Evolutionary conservation across 1,284 basidiomycete genomes (phyloP).

Genomic region (Boletus smithii): DNA sequence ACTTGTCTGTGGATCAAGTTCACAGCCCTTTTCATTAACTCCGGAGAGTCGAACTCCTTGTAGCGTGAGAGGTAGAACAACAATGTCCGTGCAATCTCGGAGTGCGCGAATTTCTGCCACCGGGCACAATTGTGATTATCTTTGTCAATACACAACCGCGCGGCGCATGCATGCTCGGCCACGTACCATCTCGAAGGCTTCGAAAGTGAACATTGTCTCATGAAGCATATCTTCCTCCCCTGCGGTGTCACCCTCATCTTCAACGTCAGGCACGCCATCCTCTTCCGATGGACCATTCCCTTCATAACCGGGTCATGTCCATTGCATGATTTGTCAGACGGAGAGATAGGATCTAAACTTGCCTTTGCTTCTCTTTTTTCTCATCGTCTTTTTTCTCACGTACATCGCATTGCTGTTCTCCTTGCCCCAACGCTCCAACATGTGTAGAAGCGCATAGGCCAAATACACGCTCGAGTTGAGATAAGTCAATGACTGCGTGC

Average conservation of each 20-base stretch:
- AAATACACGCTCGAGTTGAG: constrained; percentile 82
- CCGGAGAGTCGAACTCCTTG: constrained; percentile 73
- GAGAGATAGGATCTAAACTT: constrained; percentile 21
- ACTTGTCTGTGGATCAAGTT: constrained; percentile 85
- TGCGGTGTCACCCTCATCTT: constrained; percentile 59
- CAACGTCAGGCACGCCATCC: constrained; percentile 61
- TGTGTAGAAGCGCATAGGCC: constrained; percentile 75
- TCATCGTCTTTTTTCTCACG: constrained; percentile 64
- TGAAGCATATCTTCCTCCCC: constrained; percentile 62
- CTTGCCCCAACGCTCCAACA: constrained; percentile 87
- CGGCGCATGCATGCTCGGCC: constrained; percentile 19
- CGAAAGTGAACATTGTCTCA: constrained; percentile 88
- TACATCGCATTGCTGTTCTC: constrained; percentile 63
- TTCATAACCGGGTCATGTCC: constrained; percentile 20
- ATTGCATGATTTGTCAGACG: constrained; percentile 12
- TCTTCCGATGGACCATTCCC: constrained; percentile 47
- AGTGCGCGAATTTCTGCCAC: constrained; percentile 75
- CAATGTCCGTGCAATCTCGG: constrained; percentile 79
- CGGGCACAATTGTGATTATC: constrained; percentile 19
- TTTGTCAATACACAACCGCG: constrained; percentile 15
- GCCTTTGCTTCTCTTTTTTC: constrained; percentile 52
- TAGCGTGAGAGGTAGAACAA: constrained; percentile 79
- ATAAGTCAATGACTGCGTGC: constrained; percentile 68
- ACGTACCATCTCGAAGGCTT: constrained; percentile 81
- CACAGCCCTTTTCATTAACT: constrained; percentile 85